Evolutionary conservation across 805 yeast genomes (phyloP).

Genomic region (Candida montana): DNA sequence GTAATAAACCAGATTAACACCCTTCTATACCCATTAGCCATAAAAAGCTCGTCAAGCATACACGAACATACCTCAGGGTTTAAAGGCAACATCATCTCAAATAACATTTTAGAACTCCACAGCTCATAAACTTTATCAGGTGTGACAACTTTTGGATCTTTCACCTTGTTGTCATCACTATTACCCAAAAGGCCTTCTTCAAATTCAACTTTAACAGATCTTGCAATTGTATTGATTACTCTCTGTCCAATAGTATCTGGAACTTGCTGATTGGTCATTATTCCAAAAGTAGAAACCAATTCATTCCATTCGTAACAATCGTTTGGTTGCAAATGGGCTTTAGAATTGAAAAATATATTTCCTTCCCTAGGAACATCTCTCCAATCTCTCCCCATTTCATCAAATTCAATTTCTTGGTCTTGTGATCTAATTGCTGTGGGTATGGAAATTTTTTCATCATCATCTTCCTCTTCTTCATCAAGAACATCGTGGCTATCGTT

Average conservation of each 20-base stretch:
- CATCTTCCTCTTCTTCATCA: constrained; percentile 11
- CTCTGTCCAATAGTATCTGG: constrained; percentile 31
- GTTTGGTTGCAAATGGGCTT: constrained; percentile 11
- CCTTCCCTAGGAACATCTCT: constrained; percentile 62
- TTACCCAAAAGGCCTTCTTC: constrained; percentile 26
- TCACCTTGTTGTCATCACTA: background rate
- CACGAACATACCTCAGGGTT: constrained; percentile 51
- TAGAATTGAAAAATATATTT: constrained; percentile 34
- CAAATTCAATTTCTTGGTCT: constrained; percentile 40
- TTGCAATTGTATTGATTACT: constrained; percentile 45
- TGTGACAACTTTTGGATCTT: constrained; percentile 26
- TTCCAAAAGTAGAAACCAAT: constrained; percentile 21
- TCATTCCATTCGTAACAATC: constrained; percentile 20
- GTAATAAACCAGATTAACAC: constrained; percentile 64
- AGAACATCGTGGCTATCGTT: constrained; percentile 5
- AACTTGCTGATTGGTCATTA: constrained; percentile 26
- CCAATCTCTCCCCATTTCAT: constrained; percentile 64
- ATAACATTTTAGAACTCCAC: constrained; percentile 39
- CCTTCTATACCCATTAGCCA: constrained; percentile 61
- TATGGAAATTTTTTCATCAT: constrained; percentile 11
- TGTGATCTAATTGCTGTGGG: constrained; percentile 32
- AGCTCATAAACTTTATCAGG: constrained; percentile 48
- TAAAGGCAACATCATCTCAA: constrained; percentile 45
- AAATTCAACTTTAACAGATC: constrained; percentile 42
- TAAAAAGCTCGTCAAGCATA: constrained; percentile 64